phyloP scores from a whole-genome alignment of 2,329 filamentous ascomycete genomes.

The Fusarium bulbicola region DNA sequence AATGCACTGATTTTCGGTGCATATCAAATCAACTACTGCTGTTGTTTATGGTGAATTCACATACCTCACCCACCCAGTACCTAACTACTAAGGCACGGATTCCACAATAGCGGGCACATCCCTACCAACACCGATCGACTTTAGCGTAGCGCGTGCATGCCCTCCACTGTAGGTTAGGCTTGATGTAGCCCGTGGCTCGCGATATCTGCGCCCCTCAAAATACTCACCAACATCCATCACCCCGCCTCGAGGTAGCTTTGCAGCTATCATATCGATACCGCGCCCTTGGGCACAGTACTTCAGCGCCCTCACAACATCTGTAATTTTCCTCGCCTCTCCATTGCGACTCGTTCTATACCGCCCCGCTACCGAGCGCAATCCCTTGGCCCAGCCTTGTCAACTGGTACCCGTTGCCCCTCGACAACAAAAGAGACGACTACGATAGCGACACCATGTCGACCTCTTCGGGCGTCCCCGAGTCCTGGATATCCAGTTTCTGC shows the following conservation, averaged over 20 bases:
- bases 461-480: slow-evolving; percentile 75
- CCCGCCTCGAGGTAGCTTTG: slow-evolving; percentile 39
- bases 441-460: slow-evolving; percentile 60
- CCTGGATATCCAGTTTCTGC: slow-evolving; percentile 98
- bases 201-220: slow-evolving; percentile 38
- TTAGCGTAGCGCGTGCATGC: slow-evolving; percentile 20
- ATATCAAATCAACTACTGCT: neutral
- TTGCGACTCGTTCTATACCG: slow-evolving; percentile 3
- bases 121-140: slow-evolving; percentile 1
- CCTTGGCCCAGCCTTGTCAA: slow-evolving; percentile 7
- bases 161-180: slow-evolving; percentile 4
- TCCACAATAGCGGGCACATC: neutral
- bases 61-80: neutral
- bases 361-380: slow-evolving; percentile 23
- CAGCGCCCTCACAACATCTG: neutral
- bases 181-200: slow-evolving; percentile 14
- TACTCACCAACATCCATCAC: slow-evolving; percentile 36
- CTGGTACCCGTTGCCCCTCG: slow-evolving; percentile 18
- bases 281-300: slow-evolving; percentile 18
- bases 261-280: slow-evolving; percentile 40
- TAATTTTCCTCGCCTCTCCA: neutral
- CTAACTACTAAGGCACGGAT: neutral
- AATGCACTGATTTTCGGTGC: slow-evolving; percentile 2
- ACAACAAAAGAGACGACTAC: slow-evolving; percentile 4
- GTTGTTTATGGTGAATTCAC: slow-evolving; percentile 18